A percentile compares a stretch with the other conserved stretches of the same genome.
phyloP scores from a whole-genome alignment of 306 rosid species.

The Pyrus pyrifolia region DNA sequence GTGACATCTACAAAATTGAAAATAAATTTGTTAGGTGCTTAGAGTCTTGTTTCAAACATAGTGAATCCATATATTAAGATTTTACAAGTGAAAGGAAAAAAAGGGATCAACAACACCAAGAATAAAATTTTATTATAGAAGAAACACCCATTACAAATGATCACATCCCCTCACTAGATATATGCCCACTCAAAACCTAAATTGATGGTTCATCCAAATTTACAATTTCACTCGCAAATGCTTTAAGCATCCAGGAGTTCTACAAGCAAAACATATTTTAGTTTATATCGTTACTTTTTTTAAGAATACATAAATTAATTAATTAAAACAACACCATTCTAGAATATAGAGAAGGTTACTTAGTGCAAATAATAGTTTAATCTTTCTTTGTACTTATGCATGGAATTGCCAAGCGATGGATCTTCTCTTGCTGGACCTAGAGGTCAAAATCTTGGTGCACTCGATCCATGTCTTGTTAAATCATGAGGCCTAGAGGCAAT shows the following conservation, averaged over 20 bases:
- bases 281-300: neutral
- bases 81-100: neutral
- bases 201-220: neutral
- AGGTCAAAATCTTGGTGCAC: too few species aligned
- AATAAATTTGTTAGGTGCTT: constrained; percentile 33
- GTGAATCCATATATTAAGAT: neutral
- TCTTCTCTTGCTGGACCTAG: too few species aligned
- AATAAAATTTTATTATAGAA: neutral
- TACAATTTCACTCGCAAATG: neutral
- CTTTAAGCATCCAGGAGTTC: neutral
- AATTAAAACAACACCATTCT: too few species aligned
- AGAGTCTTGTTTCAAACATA: constrained; percentile 43
- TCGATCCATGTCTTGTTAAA: too few species aligned
- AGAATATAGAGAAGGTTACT: too few species aligned
- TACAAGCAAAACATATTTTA: neutral
- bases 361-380: too few species aligned
- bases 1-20: too few species aligned
- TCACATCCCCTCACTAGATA: neutral
- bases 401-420: too few species aligned
- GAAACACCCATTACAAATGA: neutral
- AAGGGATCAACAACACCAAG: neutral
- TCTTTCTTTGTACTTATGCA: too few species aligned
- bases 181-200: neutral
- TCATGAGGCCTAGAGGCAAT: too few species aligned
- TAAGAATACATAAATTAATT: neutral